These are phyloP conservation scores for Onygenales sp. DNA, from an alignment of 2,329 filamentous ascomycete genomes.

Conservation along the genomic window DNA sequence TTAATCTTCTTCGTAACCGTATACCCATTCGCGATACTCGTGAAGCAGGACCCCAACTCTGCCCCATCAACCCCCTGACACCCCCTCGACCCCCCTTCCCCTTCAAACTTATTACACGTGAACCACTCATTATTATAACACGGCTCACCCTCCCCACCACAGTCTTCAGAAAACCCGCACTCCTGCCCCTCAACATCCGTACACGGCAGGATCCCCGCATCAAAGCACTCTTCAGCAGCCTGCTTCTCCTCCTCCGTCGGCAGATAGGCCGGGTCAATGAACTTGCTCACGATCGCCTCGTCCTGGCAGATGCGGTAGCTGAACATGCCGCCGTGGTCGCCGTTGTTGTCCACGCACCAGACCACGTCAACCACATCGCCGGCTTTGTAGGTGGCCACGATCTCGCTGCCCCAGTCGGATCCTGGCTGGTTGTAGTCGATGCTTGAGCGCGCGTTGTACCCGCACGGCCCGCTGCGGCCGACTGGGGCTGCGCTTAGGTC, in stretches of 20 bases:
- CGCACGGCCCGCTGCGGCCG: conserved; percentile 42
- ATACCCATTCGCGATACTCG: conserved; percentile 45
- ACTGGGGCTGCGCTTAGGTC: conserved; percentile 38
- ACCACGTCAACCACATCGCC: conserved; percentile 42
- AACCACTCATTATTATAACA: conserved; percentile 48
- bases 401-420: conserved; percentile 34
- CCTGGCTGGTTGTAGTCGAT: conserved; percentile 45
- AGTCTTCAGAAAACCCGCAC: conserved; percentile 43
- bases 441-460: conserved; percentile 45
- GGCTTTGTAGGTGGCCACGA: conserved; percentile 36
- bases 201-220: conserved; percentile 39
- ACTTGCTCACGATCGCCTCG: conserved; percentile 42
- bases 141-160: conserved; percentile 33
- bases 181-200: conserved; percentile 42
- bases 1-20: conserved; percentile 44
- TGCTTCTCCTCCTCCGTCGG: conserved; percentile 46
- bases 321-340: conserved; percentile 50
- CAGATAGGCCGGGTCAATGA: conserved; percentile 38
- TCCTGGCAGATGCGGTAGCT: conserved; percentile 46
- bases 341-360: conserved; percentile 50
- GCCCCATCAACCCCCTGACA: conserved; percentile 32
- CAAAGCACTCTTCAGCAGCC: conserved; percentile 45
- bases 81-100: conserved; percentile 15
- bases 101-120: conserved; percentile 41
- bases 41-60: conserved; percentile 37